Percentiles rank a stretch among this genome's conserved stretches.
phyloP scores from a whole-genome alignment of 2,329 filamentous ascomycete species.

The Cytospora piceae region DNA sequence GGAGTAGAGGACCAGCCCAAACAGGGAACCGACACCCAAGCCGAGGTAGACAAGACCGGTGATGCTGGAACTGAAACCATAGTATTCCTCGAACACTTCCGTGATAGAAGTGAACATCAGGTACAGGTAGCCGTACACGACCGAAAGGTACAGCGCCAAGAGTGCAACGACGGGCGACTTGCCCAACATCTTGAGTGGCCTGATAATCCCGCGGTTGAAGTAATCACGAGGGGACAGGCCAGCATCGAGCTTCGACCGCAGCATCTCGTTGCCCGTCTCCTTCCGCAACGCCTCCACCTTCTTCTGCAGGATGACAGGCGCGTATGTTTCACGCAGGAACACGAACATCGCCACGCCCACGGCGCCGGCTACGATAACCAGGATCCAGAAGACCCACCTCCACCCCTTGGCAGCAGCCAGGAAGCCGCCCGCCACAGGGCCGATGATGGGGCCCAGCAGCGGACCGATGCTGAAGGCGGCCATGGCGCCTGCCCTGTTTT shows the following conservation, averaged over 20 bases:
- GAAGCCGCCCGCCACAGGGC: constrained; percentile 49
- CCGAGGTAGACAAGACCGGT: constrained; percentile 59
- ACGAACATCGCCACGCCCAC: constrained; percentile 18
- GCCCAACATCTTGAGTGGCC: constrained; percentile 56
- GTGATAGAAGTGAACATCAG: constrained; percentile 60
- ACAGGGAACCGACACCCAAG: constrained; percentile 50
- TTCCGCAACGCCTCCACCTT: constrained; percentile 45
- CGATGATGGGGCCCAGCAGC: constrained; percentile 53
- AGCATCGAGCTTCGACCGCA: constrained; percentile 34
- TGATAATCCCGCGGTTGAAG: constrained; percentile 47
- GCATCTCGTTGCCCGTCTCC: constrained; percentile 42
- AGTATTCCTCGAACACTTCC: constrained; percentile 53
- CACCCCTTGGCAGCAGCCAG: constrained; percentile 44
- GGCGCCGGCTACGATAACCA: constrained; percentile 44
- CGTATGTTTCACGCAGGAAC: constrained; percentile 42
- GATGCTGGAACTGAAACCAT: constrained; percentile 52
- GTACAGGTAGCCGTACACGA: constrained; percentile 61
- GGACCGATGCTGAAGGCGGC: constrained; percentile 53
- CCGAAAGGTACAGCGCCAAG: constrained; percentile 57
- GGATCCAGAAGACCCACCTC: constrained; percentile 56
- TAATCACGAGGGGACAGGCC: constrained; percentile 40
- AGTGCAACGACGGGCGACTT: constrained; percentile 55
- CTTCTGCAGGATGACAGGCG: constrained; percentile 43
- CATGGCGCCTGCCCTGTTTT: constrained; percentile 54
- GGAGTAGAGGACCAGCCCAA: constrained; percentile 46